These are phyloP conservation scores for Closterium sp. DNA, from an alignment of 139 green algal species.

Conservation along the genomic window DNA sequence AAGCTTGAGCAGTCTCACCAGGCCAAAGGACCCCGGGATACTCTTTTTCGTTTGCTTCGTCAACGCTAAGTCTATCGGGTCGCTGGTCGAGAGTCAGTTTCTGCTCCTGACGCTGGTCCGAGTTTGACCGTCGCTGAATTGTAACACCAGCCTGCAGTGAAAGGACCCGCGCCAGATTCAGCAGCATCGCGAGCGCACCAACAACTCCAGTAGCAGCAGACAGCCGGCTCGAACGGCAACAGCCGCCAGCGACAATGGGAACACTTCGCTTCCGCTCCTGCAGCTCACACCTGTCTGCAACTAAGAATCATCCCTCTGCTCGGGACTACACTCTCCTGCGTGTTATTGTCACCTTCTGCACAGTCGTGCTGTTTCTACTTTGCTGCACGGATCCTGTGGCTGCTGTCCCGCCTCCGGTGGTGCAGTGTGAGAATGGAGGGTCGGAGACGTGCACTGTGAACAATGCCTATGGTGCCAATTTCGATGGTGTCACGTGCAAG, in stretches of 20 bases:
- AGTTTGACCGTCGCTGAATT: not conserved
- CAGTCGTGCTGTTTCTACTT: not conserved
- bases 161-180: not conserved
- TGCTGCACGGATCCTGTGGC: not conserved
- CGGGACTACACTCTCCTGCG: not conserved
- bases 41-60: not conserved
- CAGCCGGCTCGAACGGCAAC: not conserved
- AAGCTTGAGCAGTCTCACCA: no score
- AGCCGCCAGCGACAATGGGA: not conserved
- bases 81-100: no score
- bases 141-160: not conserved
- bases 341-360: not conserved
- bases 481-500: not conserved
- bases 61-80: no score
- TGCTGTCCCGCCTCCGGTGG: not conserved
- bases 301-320: not conserved
- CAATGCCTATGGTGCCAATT: constrained; percentile 1
- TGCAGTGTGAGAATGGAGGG: not conserved
- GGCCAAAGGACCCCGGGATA: not conserved
- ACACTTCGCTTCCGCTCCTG: not conserved
- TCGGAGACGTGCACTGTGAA: not conserved
- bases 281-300: not conserved
- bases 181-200: not conserved
- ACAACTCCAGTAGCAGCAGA: not conserved
- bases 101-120: not conserved